phyloP scores from a whole-genome alignment of 2,329 filamentous ascomycete species.

The Pseudogymnoascus sp. region DNA sequence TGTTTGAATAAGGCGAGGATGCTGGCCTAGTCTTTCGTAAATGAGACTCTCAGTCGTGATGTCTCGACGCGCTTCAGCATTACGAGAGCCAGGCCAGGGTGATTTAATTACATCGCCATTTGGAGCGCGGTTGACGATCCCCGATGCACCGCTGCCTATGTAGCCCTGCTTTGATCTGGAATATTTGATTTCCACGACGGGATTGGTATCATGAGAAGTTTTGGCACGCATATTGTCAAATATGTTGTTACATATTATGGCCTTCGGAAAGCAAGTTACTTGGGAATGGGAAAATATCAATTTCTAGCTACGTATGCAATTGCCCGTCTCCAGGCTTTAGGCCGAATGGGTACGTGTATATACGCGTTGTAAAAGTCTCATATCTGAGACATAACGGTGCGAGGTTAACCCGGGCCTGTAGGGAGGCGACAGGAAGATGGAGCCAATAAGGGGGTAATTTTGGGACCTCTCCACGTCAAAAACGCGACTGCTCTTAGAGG shows the following conservation, averaged over 20 bases:
- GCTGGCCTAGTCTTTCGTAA: conserved; percentile 20
- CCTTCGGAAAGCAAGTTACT: not conserved
- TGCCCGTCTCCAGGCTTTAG: not conserved
- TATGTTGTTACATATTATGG: not conserved
- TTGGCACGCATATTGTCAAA: not conserved
- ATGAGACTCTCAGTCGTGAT: conserved; percentile 23
- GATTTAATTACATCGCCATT: conserved; percentile 16
- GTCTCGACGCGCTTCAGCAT: conserved; percentile 14
- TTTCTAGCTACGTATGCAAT: not conserved
- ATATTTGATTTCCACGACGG: conserved; percentile 8
- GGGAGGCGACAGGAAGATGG: not conserved
- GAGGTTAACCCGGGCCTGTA: not conserved
- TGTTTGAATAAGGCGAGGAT: conserved; percentile 20
- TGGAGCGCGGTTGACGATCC: conserved; percentile 14
- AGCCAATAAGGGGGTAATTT: not conserved
- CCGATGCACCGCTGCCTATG: conserved; percentile 15
- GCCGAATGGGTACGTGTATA: not conserved
- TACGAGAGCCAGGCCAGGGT: conserved; percentile 15
- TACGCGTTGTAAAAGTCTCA: not conserved
- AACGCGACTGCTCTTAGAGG: not conserved
- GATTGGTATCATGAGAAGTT: not conserved
- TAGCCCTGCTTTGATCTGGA: conserved; percentile 9
- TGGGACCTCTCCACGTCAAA: not conserved
- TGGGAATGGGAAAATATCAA: not conserved
- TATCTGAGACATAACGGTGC: not conserved